phyloP scores from a whole-genome alignment of 2,329 filamentous ascomycete species.

The Cladophialophora carrionii region DNA sequence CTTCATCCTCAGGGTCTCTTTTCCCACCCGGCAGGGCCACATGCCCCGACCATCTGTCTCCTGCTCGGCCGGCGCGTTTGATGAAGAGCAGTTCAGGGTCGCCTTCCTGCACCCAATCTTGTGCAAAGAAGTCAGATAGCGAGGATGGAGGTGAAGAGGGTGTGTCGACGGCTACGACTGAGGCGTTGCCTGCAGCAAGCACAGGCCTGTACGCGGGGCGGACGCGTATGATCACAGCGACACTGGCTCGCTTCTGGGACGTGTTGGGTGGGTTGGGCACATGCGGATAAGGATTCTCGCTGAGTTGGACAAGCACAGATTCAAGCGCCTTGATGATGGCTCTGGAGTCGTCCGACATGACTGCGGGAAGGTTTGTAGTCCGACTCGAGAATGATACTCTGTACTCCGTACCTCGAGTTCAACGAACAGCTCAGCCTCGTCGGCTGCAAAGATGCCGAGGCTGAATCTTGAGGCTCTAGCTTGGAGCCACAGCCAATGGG shows the following conservation, averaged over 20 bases:
- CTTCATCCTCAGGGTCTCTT: conserved; percentile 65
- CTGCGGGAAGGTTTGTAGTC: background rate
- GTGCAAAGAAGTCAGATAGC: conserved; percentile 63
- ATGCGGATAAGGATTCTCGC: conserved; percentile 46
- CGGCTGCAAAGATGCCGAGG: conserved; percentile 6
- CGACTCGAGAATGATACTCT: background rate
- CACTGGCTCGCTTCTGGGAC: conserved; percentile 65
- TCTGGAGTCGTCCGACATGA: conserved; percentile 34
- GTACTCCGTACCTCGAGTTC: background rate
- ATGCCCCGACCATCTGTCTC: conserved; percentile 71
- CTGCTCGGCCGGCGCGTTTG: conserved; percentile 66
- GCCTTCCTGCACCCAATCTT: conserved; percentile 67
- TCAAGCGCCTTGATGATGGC: conserved; percentile 34
- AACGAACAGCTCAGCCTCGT: conserved; percentile 8
- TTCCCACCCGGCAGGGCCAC: conserved; percentile 70
- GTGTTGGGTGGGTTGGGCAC: conserved; percentile 50
- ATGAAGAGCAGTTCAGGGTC: conserved; percentile 72
- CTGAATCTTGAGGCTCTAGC: background rate
- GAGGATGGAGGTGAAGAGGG: conserved; percentile 33
- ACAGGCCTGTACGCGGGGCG: conserved; percentile 61
- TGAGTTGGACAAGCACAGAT: conserved; percentile 28
- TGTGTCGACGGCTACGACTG: conserved; percentile 30
- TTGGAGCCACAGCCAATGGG: background rate
- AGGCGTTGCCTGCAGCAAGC: conserved; percentile 45
- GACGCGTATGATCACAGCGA: conserved; percentile 66